Base-by-base conservation (phyloP, 345 rosid genomes). In the Populus euphratica region DNA sequence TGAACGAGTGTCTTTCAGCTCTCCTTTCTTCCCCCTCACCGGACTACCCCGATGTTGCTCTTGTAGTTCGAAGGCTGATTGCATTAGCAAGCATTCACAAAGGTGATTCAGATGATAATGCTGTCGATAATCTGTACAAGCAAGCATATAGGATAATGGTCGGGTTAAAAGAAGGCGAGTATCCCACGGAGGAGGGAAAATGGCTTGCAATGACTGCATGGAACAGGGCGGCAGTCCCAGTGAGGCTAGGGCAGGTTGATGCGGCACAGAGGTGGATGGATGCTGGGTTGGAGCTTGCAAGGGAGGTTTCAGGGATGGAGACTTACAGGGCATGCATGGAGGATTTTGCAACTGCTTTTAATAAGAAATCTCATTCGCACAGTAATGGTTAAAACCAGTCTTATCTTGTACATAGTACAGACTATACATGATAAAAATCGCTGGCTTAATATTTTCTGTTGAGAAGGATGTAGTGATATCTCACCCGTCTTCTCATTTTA, bases 141-240 rank as follows among this genome's bases (percentile, higher is more conserved):
- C 92, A 92, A 83, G 98, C 96, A 4, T 90, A 87, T 79, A 70
- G 94, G 56, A 90, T 93, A 83, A 96, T 92, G 97, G 89, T 93
- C 8, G 98, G 99, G 56, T 80, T 96, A 83, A 88, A 87, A 80
- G 96, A 88, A 77, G 96, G 94, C 3, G 96, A 96, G 83, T 96
- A 89, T 81, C 98, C 98, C 1, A 79, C 69, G 10, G 98, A 92
- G 70, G 98, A 93, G 85, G 97, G 94, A 5, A 96, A 92, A 88
- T 96, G 99, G 99, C 94, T 91, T 2, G 96, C 89, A n/a, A 92
- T 85, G 87, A 89, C 97, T 21, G 97, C 99, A 1, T 96, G 98
- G 99, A 96, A 96, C 76, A 85, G 98, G 61, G 97, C 97, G 52
- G 87, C 93, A 17, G 63, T 93, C 62, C 96, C 99, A 0, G 85